Conservation (phyloP, 1,139 yeast species). For the Saccharomyces hybrid region DNA sequence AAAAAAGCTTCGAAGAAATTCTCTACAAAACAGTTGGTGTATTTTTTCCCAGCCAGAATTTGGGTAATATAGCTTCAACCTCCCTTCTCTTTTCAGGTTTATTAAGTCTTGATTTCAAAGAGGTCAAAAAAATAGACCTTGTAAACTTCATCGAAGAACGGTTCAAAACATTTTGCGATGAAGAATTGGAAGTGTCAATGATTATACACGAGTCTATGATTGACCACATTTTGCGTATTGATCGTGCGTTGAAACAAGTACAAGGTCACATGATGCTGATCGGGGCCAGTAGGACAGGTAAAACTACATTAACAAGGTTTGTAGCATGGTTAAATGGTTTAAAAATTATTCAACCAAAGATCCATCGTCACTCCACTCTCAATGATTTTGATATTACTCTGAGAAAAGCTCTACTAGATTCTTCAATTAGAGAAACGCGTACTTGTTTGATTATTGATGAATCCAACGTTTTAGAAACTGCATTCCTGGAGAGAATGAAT, state of each 20-base stretch:
- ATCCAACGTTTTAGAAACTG: slow-evolving; percentile 63
- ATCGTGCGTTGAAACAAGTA: slow-evolving; percentile 72
- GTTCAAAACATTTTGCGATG: slow-evolving; percentile 67
- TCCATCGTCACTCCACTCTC: slow-evolving; percentile 49
- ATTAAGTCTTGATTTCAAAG: slow-evolving; percentile 57
- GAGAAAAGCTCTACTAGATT: slow-evolving; percentile 43
- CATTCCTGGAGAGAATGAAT: slow-evolving; percentile 88
- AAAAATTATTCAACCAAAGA: slow-evolving; percentile 50
- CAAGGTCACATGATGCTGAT: slow-evolving; percentile 88
- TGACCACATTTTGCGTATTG: slow-evolving; percentile 71
- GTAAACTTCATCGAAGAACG: slow-evolving; percentile 54
- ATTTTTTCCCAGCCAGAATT: slow-evolving; percentile 44
- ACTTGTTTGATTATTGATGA: slow-evolving; percentile 77
- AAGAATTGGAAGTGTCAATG: slow-evolving; percentile 55
- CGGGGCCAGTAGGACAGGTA: slow-evolving; percentile 84
- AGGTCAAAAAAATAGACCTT: slow-evolving; percentile 47
- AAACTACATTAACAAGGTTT: slow-evolving; percentile 66
- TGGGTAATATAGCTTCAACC: slow-evolving; percentile 42
- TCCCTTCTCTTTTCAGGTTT: slow-evolving; percentile 55
- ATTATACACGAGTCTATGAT: slow-evolving; percentile 65
- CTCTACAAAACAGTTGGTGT: slow-evolving; percentile 36
- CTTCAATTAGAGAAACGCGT: slow-evolving; percentile 52
- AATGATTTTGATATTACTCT: slow-evolving; percentile 62
- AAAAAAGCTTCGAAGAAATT: slow-evolving; percentile 44
- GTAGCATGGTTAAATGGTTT: slow-evolving; percentile 91